Evolutionary conservation across 371 early-diverging fungal species (phyloP).

Genomic region (Conidiobolus coronatus): DNA sequence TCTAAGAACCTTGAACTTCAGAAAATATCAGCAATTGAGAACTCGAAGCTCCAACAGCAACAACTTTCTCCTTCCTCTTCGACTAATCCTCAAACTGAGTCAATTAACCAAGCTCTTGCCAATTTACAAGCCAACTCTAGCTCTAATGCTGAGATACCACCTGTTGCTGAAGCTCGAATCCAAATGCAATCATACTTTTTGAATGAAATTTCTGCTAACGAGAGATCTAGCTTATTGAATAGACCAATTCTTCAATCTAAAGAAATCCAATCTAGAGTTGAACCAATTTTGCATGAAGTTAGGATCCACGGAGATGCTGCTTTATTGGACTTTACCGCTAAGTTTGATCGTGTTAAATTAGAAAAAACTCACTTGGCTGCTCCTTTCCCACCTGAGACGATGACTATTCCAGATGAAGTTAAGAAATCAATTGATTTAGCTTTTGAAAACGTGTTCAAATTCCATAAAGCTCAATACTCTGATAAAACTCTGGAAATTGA

Average conservation of each 20-base stretch:
- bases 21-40: slow-evolving; percentile 8
- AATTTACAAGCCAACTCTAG: slow-evolving; percentile 4
- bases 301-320: slow-evolving; percentile 68
- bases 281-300: slow-evolving; percentile 76
- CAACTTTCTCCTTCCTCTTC: slow-evolving; percentile 3
- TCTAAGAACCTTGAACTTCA: slow-evolving; percentile 5
- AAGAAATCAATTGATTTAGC: slow-evolving; percentile 80
- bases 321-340: slow-evolving; percentile 51
- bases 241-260: slow-evolving; percentile 79
- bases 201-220: slow-evolving; percentile 14
- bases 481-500: slow-evolving; percentile 55
- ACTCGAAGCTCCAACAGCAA: background rate
- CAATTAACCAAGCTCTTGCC: slow-evolving; percentile 9
- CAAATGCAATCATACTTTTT: slow-evolving; percentile 33
- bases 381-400: slow-evolving; percentile 51
- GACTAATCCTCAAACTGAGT: slow-evolving; percentile 6
- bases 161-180: slow-evolving; percentile 20
- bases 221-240: slow-evolving; percentile 39
- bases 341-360: slow-evolving; percentile 74
- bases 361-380: slow-evolving; percentile 43
- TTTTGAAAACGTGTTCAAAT: slow-evolving; percentile 71
- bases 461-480: slow-evolving; percentile 78
- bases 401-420: slow-evolving; percentile 39
- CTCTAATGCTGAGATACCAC: slow-evolving; percentile 6
- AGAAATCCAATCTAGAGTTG: slow-evolving; percentile 64